Conservation (phyloP, 306 rosid species). For the Elaeagnus macrophylla region DNA sequence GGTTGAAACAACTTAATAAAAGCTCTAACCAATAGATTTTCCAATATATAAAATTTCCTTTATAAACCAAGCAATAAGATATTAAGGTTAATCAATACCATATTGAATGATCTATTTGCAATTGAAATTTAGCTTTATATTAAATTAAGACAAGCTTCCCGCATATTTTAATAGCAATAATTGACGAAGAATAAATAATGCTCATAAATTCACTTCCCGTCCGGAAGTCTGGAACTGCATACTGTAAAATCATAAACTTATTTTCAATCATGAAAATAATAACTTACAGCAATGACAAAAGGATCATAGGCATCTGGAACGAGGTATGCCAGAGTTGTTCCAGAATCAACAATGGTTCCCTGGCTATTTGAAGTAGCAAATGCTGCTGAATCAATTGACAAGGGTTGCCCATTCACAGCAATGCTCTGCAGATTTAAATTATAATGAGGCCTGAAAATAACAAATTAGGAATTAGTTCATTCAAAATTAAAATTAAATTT, state of each 20-base stretch:
- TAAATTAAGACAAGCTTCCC: no score
- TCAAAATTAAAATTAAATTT: constrained; percentile 1
- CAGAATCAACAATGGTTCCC: constrained; percentile 86
- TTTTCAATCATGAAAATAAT: neutral
- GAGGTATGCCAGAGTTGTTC: constrained; percentile 86
- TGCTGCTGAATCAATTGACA: constrained; percentile 64
- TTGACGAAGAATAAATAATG: no score
- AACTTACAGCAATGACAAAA: constrained; percentile 67
- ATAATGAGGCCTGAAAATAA: constrained; percentile 77
- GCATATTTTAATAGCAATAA: no score
- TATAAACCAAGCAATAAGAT: no score
- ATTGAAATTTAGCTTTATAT: no score
- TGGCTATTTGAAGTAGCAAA: constrained; percentile 57
- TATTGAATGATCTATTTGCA: no score
- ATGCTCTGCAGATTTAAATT: constrained; percentile 81
- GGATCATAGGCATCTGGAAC: constrained; percentile 85
- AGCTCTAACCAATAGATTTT: no score
- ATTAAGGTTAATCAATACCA: no score
- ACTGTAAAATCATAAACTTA: neutral
- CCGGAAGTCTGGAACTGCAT: no score
- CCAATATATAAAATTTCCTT: no score
- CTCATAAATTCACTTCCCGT: no score
- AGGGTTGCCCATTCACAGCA: constrained; percentile 61
- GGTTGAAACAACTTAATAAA: no score
- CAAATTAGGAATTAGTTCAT: constrained; percentile 16